These are phyloP conservation scores for Fusarium mundagurra DNA, from an alignment of 2,329 filamentous ascomycete genomes.

Conservation along the genomic window DNA sequence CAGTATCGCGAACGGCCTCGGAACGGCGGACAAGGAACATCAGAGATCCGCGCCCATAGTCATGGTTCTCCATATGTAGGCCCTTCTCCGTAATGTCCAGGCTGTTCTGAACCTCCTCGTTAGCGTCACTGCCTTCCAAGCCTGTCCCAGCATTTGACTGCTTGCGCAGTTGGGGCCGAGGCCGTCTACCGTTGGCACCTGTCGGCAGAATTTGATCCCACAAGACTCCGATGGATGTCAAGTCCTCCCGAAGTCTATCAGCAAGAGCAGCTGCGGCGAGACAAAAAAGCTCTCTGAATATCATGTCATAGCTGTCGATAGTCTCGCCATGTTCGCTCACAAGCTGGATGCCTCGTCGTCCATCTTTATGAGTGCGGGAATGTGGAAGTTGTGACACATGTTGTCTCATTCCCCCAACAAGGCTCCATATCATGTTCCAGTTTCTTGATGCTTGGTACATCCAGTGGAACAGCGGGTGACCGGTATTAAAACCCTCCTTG, in stretches of 20 bases:
- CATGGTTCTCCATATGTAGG: conserved; percentile 40
- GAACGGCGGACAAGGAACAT: conserved; percentile 80
- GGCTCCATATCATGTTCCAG: conserved; percentile 74
- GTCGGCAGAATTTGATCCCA: conserved; percentile 82
- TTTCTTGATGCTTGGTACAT: conserved; percentile 83
- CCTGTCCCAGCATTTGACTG: conserved; percentile 17
- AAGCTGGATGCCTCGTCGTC: conserved; percentile 52
- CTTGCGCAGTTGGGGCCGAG: conserved; percentile 28
- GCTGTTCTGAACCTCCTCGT: conserved; percentile 35
- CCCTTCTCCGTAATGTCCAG: conserved; percentile 56
- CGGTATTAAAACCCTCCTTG: conserved; percentile 78
- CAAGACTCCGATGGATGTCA: conserved; percentile 73
- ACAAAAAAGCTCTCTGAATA: conserved; percentile 87
- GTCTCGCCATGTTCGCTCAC: conserved; percentile 65
- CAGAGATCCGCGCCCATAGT: conserved; percentile 77
- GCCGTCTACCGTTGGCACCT: conserved; percentile 51
- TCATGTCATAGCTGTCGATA: conserved; percentile 75
- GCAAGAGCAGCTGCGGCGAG: conserved; percentile 80
- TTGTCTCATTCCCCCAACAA: conserved; percentile 76
- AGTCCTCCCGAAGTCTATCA: conserved; percentile 68
- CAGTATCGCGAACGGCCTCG: conserved; percentile 65
- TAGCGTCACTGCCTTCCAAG: conserved; percentile 13
- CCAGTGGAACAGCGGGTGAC: conserved; percentile 87
- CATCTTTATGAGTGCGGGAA: conserved; percentile 33
- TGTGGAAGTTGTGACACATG: conserved; percentile 68